Percentiles rank a stretch among this genome's conserved stretches.
phyloP scores from a whole-genome alignment of 768 basidiomycete species.

The Clitopilus passeckerianus region DNA sequence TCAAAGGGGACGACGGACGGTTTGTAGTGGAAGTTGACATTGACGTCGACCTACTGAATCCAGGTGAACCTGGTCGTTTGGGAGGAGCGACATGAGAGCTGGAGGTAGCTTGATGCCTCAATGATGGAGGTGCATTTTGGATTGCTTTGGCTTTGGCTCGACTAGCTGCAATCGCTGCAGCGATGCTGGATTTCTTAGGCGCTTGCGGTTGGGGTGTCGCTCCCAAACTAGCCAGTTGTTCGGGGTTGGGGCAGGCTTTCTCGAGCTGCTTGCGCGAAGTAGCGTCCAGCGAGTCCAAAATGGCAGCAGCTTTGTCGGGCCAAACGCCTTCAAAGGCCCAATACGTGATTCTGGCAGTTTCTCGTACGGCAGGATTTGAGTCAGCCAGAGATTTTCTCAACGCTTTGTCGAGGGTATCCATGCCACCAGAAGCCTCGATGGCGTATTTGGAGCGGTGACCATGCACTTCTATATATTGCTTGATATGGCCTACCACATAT shows the following conservation, averaged over 20 bases:
- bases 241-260: slow-evolving; percentile 70
- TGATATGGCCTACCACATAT: slow-evolving; percentile 65
- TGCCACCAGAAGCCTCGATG: slow-evolving; percentile 65
- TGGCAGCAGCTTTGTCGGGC: slow-evolving; percentile 58
- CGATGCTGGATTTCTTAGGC: slow-evolving; percentile 75
- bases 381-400: slow-evolving; percentile 74
- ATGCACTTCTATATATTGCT: slow-evolving; percentile 70
- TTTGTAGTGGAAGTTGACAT: slow-evolving; percentile 25
- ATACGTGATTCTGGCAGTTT: slow-evolving; percentile 64
- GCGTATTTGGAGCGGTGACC: slow-evolving; percentile 53
- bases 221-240: slow-evolving; percentile 32
- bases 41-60: slow-evolving; percentile 16
- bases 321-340: slow-evolving; percentile 81
- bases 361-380: slow-evolving; percentile 74
- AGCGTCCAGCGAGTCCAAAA: slow-evolving; percentile 66
- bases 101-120: slow-evolving; percentile 81
- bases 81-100: slow-evolving; percentile 51
- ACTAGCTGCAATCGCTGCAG: slow-evolving; percentile 86
- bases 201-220: slow-evolving; percentile 54
- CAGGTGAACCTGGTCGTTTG: slow-evolving; percentile 40
- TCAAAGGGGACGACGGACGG: slow-evolving; percentile 44
- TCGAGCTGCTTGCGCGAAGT: slow-evolving; percentile 78
- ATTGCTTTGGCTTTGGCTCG: slow-evolving; percentile 84
- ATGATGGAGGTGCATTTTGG: slow-evolving; percentile 73
- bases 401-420: slow-evolving; percentile 70